Conservation (phyloP, 495 filamentous ascomycete species). For the Talaromyces proteolyticus region DNA sequence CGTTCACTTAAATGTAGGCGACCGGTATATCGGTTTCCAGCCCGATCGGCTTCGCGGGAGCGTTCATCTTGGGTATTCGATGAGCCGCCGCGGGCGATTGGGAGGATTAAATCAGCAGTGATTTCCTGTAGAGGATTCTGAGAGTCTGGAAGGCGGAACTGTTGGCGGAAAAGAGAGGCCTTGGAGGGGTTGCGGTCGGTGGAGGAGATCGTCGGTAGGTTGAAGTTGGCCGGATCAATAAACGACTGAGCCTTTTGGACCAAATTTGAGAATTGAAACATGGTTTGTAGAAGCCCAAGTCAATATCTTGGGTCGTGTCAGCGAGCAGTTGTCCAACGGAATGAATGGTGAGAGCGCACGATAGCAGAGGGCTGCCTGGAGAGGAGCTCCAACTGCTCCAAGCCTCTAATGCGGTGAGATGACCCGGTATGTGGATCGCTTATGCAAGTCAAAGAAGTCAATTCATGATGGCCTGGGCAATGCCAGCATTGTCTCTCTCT, state of each 20-base stretch:
- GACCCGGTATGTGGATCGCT: neutral
- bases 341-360: neutral
- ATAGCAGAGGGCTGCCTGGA: neutral
- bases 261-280: conserved; percentile 79
- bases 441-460: neutral
- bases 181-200: conserved; percentile 80
- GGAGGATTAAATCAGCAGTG: conserved; percentile 86
- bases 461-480: neutral
- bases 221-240: conserved; percentile 73
- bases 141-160: conserved; percentile 89
- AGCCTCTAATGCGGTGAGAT: neutral
- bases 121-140: conserved; percentile 94
- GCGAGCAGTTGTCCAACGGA: neutral
- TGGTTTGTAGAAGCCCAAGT: conserved; percentile 19
- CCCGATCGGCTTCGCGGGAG: conserved; percentile 48
- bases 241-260: conserved; percentile 93
- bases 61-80: conserved; percentile 51
- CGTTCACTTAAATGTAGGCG: conserved; percentile 89
- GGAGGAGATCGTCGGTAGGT: conserved; percentile 47
- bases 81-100: conserved; percentile 46
- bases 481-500: neutral
- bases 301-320: neutral
- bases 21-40: conserved; percentile 84
- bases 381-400: neutral
- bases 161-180: conserved; percentile 85